Conservation (phyloP, 192 early-diverging fungal species). For the Gryganskiella cystojenkinii region DNA sequence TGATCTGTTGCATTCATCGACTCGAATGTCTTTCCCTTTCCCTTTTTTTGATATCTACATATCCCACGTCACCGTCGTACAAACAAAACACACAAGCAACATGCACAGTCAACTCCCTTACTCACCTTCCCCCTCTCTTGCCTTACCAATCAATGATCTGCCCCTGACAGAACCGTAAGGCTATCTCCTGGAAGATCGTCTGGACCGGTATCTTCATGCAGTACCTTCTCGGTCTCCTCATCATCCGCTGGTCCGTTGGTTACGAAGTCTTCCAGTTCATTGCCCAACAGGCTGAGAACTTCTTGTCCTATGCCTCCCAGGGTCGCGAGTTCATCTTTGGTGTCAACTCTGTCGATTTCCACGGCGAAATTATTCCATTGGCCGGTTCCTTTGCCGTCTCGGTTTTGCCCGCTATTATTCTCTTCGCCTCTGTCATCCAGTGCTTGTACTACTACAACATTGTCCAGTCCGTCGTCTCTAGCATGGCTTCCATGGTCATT, state of each 20-base stretch:
- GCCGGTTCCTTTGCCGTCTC: slow-evolving; percentile 67
- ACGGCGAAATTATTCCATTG: slow-evolving; percentile 15
- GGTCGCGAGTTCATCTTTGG: slow-evolving; percentile 83
- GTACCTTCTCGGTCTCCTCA: slow-evolving; percentile 83
- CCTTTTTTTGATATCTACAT: not conserved
- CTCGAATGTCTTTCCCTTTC: too few relatives aligned
- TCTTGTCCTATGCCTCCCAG: slow-evolving; percentile 70
- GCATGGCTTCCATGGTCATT: slow-evolving; percentile 73
- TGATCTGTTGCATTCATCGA: not conserved
- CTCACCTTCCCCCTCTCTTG: not conserved
- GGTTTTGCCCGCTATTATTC: slow-evolving; percentile 87
- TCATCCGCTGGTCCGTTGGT: slow-evolving; percentile 78
- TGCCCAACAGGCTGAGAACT: slow-evolving; percentile 60
- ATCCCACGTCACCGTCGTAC: not conserved
- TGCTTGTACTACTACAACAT: slow-evolving; percentile 86
- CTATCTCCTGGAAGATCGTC: slow-evolving; percentile 82
- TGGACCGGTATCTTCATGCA: slow-evolving; percentile 78
- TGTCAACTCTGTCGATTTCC: slow-evolving; percentile 42
- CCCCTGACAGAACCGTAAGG: slow-evolving; percentile 60
- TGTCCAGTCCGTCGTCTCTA: slow-evolving; percentile 84
- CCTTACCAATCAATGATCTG: not conserved
- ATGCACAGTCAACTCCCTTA: not conserved
- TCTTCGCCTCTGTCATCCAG: slow-evolving; percentile 88
- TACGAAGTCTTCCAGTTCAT: slow-evolving; percentile 78
- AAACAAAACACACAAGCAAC: not conserved